Percentiles rank a stretch among this genome's conserved stretches.
phyloP scores from a whole-genome alignment of 1,284 basidiomycete species.

The Porogramme epimiltina region DNA sequence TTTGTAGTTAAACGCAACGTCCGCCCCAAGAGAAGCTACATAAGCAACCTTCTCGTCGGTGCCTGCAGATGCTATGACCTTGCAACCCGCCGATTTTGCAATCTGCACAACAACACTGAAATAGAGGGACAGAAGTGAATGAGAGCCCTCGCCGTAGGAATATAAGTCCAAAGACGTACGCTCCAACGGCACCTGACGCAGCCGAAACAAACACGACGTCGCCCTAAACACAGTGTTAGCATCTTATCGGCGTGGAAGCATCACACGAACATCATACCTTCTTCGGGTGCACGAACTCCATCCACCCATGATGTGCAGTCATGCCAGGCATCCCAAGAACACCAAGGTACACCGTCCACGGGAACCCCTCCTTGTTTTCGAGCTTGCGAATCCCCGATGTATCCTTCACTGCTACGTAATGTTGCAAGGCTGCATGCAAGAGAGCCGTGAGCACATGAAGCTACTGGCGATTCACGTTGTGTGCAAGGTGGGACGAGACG shows the following conservation, averaged over 20 bases:
- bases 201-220: constrained; percentile 28
- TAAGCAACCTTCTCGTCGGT: constrained; percentile 68
- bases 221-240: constrained; percentile 11
- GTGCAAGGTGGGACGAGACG: too few species aligned
- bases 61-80: constrained; percentile 75
- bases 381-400: constrained; percentile 16
- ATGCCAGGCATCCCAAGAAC: constrained; percentile 34
- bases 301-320: constrained; percentile 30
- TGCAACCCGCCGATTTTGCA: constrained; percentile 63
- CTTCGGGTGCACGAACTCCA: constrained; percentile 22
- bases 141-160: too few species aligned
- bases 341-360: constrained; percentile 34
- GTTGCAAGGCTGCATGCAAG: constrained; percentile 19
- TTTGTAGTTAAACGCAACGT: constrained; percentile 78
- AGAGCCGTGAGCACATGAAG: background rate
- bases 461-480: background rate
- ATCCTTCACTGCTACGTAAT: constrained; percentile 19
- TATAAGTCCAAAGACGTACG: constrained; percentile 13
- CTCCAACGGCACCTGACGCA: constrained; percentile 24
- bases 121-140: too few species aligned
- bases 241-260: too few species aligned
- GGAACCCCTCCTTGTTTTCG: constrained; percentile 27
- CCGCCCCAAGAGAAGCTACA: constrained; percentile 62
- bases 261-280: too few species aligned
- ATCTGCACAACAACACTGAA: constrained; percentile 53